Percentiles rank a stretch among this genome's conserved stretches.
phyloP scores from a whole-genome alignment of 805 yeast species.

The Wickerhamiella sorbophila region DNA sequence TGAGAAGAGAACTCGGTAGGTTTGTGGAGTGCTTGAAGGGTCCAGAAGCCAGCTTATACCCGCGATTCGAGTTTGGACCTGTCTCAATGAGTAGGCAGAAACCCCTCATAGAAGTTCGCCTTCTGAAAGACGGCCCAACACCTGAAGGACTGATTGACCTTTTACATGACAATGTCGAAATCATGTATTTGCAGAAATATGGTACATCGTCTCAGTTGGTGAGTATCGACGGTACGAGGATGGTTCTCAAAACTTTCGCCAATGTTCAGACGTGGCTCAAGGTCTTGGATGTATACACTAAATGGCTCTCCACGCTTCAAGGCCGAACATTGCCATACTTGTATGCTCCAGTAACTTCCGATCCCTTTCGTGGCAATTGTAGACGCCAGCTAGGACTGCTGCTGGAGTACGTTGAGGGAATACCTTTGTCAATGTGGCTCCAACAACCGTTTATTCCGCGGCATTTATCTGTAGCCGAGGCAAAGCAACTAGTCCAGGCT shows the following conservation, averaged over 20 bases:
- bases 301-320: slow-evolving; percentile 6
- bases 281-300: slow-evolving; percentile 4
- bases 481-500: neutral
- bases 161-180: neutral
- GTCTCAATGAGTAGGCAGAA: neutral
- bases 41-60: neutral
- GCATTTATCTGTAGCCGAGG: neutral
- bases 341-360: slow-evolving; percentile 7
- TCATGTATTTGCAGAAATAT: neutral
- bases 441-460: neutral
- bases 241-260: neutral
- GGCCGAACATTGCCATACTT: slow-evolving; percentile 10
- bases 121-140: neutral
- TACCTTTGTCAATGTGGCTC: slow-evolving; percentile 7
- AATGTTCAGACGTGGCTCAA: neutral
- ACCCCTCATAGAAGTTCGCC: neutral
- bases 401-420: slow-evolving; percentile 5
- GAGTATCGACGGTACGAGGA: neutral
- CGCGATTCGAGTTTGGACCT: neutral
- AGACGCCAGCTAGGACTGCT: slow-evolving; percentile 6
- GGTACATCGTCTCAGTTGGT: neutral
- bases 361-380: slow-evolving; percentile 7
- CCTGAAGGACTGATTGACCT: neutral
- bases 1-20: neutral
- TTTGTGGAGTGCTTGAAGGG: neutral